phyloP scores from a whole-genome alignment of 1,139 yeast species.

The Kodamaea suecica region DNA sequence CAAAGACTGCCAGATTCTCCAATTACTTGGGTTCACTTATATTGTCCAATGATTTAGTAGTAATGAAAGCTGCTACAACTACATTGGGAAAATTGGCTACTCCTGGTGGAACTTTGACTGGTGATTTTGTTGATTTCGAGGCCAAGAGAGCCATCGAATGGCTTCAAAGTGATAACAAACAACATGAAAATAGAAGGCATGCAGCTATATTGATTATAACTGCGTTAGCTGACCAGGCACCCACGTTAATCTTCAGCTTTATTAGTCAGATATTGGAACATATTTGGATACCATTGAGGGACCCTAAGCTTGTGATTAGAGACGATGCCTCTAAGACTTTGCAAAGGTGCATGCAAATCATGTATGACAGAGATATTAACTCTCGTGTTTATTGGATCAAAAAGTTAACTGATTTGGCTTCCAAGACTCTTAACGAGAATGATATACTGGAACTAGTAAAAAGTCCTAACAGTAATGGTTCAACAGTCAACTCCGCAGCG shows the following conservation, averaged over 20 bases:
- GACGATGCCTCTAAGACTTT: slow-evolving; percentile 82
- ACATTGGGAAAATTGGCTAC: slow-evolving; percentile 86
- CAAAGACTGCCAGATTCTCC: slow-evolving; percentile 86
- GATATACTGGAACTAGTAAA: slow-evolving; percentile 1
- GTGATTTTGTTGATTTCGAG: slow-evolving; percentile 90
- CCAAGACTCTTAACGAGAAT: slow-evolving; percentile 33
- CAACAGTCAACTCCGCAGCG: slow-evolving; percentile 13
- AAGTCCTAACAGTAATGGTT: slow-evolving; percentile 5
- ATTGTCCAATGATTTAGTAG: slow-evolving; percentile 77
- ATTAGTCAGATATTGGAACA: slow-evolving; percentile 76
- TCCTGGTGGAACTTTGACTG: slow-evolving; percentile 85
- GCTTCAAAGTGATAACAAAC: slow-evolving; percentile 77
- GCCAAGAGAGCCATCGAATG: slow-evolving; percentile 88
- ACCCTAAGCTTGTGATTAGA: slow-evolving; percentile 69
- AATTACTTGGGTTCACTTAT: slow-evolving; percentile 80
- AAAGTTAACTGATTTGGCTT: slow-evolving; percentile 62
- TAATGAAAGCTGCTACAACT: slow-evolving; percentile 81
- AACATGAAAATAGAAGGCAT: slow-evolving; percentile 75
- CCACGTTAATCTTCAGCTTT: slow-evolving; percentile 76
- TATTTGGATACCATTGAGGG: slow-evolving; percentile 85
- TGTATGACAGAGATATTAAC: slow-evolving; percentile 74
- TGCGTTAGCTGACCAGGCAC: slow-evolving; percentile 84
- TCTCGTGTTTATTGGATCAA: slow-evolving; percentile 73
- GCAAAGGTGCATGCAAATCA: slow-evolving; percentile 72
- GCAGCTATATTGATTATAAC: slow-evolving; percentile 85